These are phyloP conservation scores for Catenaria anguillulae DNA, from an alignment of 371 early-diverging fungal species.

Conservation along the genomic window DNA sequence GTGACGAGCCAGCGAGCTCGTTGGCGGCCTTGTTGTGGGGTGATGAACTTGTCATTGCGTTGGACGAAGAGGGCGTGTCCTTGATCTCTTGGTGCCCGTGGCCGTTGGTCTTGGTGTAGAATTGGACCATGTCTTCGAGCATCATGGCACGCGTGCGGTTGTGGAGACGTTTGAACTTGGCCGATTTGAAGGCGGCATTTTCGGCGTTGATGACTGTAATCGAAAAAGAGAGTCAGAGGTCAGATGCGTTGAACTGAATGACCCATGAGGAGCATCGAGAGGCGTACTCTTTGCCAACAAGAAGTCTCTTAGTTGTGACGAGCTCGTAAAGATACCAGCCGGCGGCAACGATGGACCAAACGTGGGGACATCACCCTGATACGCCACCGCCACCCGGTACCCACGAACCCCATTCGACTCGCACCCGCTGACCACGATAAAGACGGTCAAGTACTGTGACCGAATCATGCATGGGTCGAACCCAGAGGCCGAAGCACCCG, in stretches of 20 bases:
- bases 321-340: neutral
- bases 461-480: constrained; percentile 2
- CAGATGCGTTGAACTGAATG: no score
- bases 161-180: constrained; percentile 6
- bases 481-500: neutral
- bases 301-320: neutral
- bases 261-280: neutral
- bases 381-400: neutral
- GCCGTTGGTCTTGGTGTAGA: neutral
- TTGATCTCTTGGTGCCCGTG: neutral
- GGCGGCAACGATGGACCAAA: constrained; percentile 1
- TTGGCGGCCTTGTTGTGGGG: no score
- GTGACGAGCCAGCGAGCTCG: no score
- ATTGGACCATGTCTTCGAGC: constrained; percentile 6
- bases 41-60: no score
- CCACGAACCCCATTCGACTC: neutral
- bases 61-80: no score
- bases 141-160: constrained; percentile 6
- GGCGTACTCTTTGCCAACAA: constrained; percentile 5
- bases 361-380: neutral
- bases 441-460: neutral
- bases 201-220: constrained; percentile 4
- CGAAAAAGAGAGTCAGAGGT: neutral
- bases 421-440: neutral
- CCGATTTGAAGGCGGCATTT: neutral